Evolutionary conservation across 805 yeast genomes (phyloP), one percentile per base, ranked within the genome.

Genomic region (Saccharomycopsis sp.): DNA sequence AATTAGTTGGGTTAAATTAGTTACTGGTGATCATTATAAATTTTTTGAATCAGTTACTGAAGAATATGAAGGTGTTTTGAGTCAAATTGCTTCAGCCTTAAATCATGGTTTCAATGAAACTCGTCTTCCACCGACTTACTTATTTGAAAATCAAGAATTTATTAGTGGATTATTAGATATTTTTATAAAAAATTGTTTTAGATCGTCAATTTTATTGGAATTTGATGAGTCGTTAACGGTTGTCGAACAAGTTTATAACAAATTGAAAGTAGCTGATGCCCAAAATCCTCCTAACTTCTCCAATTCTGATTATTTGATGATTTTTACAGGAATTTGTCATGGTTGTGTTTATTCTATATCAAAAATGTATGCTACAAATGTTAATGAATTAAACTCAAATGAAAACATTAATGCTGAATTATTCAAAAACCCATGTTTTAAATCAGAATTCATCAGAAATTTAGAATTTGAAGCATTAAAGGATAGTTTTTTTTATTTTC

Each of bases 401-500:
- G n/a, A n/a, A n/a, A n/a, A n/a, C n/a, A n/a, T n/a, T n/a, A n/a
- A n/a, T n/a, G n/a, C n/a, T n/a, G n/a, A n/a, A n/a, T n/a, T n/a
- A n/a, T n/a, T n/a, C n/a, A n/a, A n/a, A n/a, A n/a, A n/a, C n/a
- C n/a, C n/a, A n/a, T n/a, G n/a, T n/a, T n/a, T n/a, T n/a, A n/a
- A n/a, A n/a, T n/a, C n/a, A n/a, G n/a, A n/a, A n/a, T n/a, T n/a
- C 18, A 12, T 42, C 9, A 26, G n/a, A n/a, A 40, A 38, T 19
- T 17, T 44, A 13, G 47, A 44, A 17, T 14, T 30, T 12, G 25
- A 19, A 15, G 27, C 47, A 3, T 36, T 44, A 44, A 44, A 37
- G 20, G 37, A 40, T 26, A 40, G 47, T 23, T 44, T 44, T 26
- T 40, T 25, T 26, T 40, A 40, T 30, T 40, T 44, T 18, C 37